These are phyloP conservation scores for Xanthoconium purpureum DNA, from an alignment of 768 basidiomycete species.

Conservation along the genomic window DNA sequence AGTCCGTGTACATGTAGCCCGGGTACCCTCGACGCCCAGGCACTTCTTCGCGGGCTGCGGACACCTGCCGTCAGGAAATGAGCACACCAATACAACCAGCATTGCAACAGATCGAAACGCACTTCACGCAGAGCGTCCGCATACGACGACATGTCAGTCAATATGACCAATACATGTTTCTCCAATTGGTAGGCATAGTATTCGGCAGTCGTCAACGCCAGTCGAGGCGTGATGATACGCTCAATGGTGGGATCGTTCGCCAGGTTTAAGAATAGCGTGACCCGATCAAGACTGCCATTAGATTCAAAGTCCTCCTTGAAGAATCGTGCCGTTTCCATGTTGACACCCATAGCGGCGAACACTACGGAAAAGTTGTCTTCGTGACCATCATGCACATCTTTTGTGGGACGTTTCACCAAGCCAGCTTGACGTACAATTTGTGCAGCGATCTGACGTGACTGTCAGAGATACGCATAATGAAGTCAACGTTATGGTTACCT, in stretches of 20 bases:
- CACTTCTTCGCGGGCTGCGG: slow-evolving; percentile 98
- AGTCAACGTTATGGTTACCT: slow-evolving; percentile 48
- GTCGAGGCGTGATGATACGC: slow-evolving; percentile 97
- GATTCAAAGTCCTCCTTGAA: slow-evolving; percentile 99
- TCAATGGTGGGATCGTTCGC: slow-evolving; percentile 99
- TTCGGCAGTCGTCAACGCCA: slow-evolving; percentile 96
- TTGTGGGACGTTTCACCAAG: slow-evolving; percentile 92
- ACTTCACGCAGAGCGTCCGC: slow-evolving; percentile 95
- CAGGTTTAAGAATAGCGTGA: slow-evolving; percentile 96
- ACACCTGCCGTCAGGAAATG: slow-evolving; percentile 48
- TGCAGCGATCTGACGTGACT: slow-evolving; percentile 78
- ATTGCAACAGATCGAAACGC: slow-evolving; percentile 31
- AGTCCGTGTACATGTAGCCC: slow-evolving; percentile 98
- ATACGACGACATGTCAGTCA: slow-evolving; percentile 99
- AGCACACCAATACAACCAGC: slow-evolving; percentile 2
- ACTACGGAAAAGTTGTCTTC: slow-evolving; percentile 99
- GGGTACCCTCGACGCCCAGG: slow-evolving; percentile 99
- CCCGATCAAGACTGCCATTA: slow-evolving; percentile 94
- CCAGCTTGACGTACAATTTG: slow-evolving; percentile 99
- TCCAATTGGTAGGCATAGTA: slow-evolving; percentile 99
- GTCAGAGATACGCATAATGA: slow-evolving; percentile 25
- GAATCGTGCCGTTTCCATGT: slow-evolving; percentile 99
- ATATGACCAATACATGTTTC: slow-evolving; percentile 98
- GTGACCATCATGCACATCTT: slow-evolving; percentile 97
- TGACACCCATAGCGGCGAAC: slow-evolving; percentile 99